phyloP scores from a whole-genome alignment of 225 moss, liverwort and hornwort species.

The Lunularia cruciata region DNA sequence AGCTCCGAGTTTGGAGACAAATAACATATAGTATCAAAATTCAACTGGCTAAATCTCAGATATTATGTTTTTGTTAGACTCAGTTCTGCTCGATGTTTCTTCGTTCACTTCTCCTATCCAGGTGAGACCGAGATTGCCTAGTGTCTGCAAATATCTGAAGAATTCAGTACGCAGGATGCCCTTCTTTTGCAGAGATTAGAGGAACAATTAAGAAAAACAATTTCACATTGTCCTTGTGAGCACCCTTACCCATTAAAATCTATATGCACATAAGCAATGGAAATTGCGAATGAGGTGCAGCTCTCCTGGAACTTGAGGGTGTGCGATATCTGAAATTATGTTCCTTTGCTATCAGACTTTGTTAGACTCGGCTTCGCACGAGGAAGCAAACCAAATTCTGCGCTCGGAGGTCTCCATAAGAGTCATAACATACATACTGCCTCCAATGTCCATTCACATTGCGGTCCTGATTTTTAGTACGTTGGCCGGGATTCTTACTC shows the following conservation, averaged over 20 bases:
- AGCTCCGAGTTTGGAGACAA: no score
- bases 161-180: no score
- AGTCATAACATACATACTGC: neutral
- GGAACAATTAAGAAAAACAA: neutral
- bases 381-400: no score
- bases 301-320: neutral
- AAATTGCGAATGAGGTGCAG: neutral
- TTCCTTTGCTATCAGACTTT: neutral
- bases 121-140: no score
- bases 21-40: neutral
- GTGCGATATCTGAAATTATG: neutral
- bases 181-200: neutral
- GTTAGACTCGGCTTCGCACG: no score
- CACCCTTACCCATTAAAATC: neutral
- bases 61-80: no score
- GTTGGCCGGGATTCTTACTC: neutral
- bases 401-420: no score
- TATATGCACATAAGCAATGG: no score
- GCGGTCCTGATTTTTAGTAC: neutral
- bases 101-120: no score
- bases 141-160: no score
- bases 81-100: no score
- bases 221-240: neutral
- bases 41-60: neutral
- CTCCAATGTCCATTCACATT: neutral